Base-by-base conservation (phyloP, 192 early-diverging fungal genomes). In the Coemansia sp. region DNA sequence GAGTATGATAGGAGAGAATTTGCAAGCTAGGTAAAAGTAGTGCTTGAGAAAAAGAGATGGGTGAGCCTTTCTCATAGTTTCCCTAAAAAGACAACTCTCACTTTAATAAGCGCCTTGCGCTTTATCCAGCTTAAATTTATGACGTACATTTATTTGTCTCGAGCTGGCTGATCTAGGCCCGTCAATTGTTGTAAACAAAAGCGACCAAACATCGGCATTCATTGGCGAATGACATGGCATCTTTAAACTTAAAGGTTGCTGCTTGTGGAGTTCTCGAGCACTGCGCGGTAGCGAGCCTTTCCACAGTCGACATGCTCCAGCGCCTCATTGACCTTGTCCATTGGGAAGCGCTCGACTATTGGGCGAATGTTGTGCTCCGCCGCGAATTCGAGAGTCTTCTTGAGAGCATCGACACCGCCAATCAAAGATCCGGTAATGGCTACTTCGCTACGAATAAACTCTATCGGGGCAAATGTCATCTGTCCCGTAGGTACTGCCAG, bases 311-410 rank as follows among this genome's bases (percentile, higher is more conserved):
- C 69, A 37, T 67, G 70, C 69, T 87, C 70, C 38, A 91, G 64
- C 8, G 86, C 92, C 60, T 85, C 83, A 58, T 90, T 87, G 39
- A 83, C 79, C 35, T 90, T 77, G 28, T 73, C 81, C 70, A 91
- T 81, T 9, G 88, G 85, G 48, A 83, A 78, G 60, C 70, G 83
- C 72, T 92, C 88, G 42, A 93, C 80, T 73, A 83, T 85, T 3
- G 90, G 84, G 23, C 80, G 76, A 25, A 94, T 86, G 37, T 84
- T 75, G 36, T 85, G 74, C 76, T 90, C 62, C 38, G 80, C 82
- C 1, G 90, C 87, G 62, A 91, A 85, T 43, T 85, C 82, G 14
- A 94, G 71, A 77, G 91, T 91, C 66, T 92, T 85, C 8, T 76
- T 67, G 21, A 89, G 63, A 23, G 85, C 83, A 14, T 83, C 66